These are phyloP conservation scores for Thamnidium elegans DNA, from an alignment of 192 early-diverging fungal species.

Conservation along the genomic window DNA sequence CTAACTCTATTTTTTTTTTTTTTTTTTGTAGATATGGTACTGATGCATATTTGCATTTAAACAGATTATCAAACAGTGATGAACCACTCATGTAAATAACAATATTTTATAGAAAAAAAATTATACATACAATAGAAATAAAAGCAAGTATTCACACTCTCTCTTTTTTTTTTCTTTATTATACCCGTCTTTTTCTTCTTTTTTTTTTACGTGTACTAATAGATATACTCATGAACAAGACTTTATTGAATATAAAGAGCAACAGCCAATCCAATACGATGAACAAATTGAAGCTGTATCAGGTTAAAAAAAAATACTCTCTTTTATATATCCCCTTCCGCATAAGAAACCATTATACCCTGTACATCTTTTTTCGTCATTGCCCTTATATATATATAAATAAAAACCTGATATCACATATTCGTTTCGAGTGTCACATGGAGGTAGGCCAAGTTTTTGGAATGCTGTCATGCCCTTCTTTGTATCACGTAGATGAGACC, in stretches of 20 bases:
- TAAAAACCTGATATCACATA: no score
- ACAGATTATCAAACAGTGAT: conserved; percentile 82
- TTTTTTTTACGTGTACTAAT: not conserved
- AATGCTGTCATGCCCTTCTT: no score
- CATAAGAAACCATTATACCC: no score
- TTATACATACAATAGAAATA: no score
- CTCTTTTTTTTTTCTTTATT: no score
- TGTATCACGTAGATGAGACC: no score
- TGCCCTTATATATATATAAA: no score
- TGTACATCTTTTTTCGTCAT: no score
- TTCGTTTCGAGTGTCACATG: no score
- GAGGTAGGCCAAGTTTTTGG: no score
- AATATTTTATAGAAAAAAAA: not conserved
- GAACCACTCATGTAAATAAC: conserved; percentile 69
- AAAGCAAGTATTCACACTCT: no score
- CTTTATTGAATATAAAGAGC: not conserved
- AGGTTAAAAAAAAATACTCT: not conserved
- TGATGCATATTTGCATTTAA: conserved; percentile 93
- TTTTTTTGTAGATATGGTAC: conserved; percentile 67
- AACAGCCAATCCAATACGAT: not conserved
- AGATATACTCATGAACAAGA: not conserved
- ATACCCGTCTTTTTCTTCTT: not conserved
- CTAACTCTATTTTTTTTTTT: not conserved
- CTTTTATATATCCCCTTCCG: no score
- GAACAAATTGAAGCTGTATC: not conserved